Evolutionary conservation across 202 grass and related monocot species (phyloP).

Genomic region (Dendrocalamus latiflorus): DNA sequence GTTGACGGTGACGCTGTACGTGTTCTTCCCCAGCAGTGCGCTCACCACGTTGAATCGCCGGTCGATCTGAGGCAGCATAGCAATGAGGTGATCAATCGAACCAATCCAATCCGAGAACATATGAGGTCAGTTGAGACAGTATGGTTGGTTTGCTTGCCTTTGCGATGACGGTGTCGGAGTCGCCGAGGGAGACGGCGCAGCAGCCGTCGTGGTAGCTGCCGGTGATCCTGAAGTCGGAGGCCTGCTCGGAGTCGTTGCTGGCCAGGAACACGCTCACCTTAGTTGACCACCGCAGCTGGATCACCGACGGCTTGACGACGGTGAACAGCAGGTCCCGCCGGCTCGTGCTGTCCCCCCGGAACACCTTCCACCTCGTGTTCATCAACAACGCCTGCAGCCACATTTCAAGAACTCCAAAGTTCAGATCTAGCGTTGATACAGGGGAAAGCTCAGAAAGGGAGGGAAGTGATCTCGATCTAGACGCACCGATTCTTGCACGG

Average conservation of each 20-base stretch:
- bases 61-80: slow-evolving; percentile 32
- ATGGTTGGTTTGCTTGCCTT: slow-evolving; percentile 12
- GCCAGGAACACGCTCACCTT: slow-evolving; percentile 49
- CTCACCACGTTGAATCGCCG: slow-evolving; percentile 49
- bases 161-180: slow-evolving; percentile 40
- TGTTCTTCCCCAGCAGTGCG: slow-evolving; percentile 48
- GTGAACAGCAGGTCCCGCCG: too few relatives aligned
- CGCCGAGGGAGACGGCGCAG: slow-evolving; percentile 45
- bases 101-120: background rate
- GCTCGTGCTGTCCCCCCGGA: too few relatives aligned
- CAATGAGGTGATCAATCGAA: background rate
- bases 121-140: background rate
- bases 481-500: slow-evolving; percentile 42
- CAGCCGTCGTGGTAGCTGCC: slow-evolving; percentile 49
- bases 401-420: background rate
- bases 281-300: slow-evolving; percentile 38
- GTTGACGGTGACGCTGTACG: slow-evolving; percentile 51
- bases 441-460: background rate
- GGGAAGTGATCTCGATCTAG: background rate
- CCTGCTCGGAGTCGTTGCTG: slow-evolving; percentile 44
- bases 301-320: slow-evolving; percentile 38
- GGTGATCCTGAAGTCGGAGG: slow-evolving; percentile 56
- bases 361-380: too few relatives aligned
- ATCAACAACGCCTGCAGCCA: slow-evolving; percentile 24
- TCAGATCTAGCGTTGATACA: background rate